These are phyloP conservation scores for Aspergillus wentii DNA, from an alignment of 495 filamentous ascomycete species.

Conservation along the genomic window DNA sequence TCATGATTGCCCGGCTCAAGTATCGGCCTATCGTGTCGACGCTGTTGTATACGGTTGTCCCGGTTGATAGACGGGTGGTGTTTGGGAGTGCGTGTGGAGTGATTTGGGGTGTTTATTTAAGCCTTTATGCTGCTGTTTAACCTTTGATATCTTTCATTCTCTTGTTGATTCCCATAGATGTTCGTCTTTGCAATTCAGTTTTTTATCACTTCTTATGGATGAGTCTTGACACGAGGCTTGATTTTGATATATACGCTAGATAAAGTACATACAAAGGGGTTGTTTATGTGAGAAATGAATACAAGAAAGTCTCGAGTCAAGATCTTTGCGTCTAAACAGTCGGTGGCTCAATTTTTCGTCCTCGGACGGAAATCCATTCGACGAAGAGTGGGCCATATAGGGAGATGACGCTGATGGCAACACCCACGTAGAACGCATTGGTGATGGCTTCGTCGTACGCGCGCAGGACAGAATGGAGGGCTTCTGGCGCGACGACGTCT, in stretches of 20 bases:
- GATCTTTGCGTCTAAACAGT: conserved; percentile 41
- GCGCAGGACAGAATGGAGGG: conserved; percentile 49
- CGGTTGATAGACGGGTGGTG: conserved; percentile 68
- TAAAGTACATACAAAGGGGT: too few species aligned
- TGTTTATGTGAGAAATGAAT: too few species aligned
- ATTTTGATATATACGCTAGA: too few species aligned
- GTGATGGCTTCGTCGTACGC: conserved; percentile 72
- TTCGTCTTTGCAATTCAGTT: too few species aligned
- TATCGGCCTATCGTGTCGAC: conserved; percentile 81
- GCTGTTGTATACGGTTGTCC: conserved; percentile 75
- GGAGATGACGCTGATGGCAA: conserved; percentile 57
- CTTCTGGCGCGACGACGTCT: conserved; percentile 33
- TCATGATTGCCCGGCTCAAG: conserved; percentile 71
- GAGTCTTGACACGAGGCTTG: too few species aligned
- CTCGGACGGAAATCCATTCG: conserved; percentile 82
- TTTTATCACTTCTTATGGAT: too few species aligned
- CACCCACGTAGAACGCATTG: conserved; percentile 62
- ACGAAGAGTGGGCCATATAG: conserved; percentile 57
- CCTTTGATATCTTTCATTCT: conserved; percentile 2
- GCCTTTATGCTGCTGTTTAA: conserved; percentile 53
- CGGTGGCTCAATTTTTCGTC: conserved; percentile 66
- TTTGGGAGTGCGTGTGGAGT: conserved; percentile 77
- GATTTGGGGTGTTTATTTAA: conserved; percentile 84
- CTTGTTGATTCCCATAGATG: too few species aligned
- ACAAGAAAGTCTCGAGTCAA: too few species aligned